These are phyloP conservation scores for Chaetomiaceae sp. DNA, from an alignment of 2,329 filamentous ascomycete genomes.

Conservation along the genomic window DNA sequence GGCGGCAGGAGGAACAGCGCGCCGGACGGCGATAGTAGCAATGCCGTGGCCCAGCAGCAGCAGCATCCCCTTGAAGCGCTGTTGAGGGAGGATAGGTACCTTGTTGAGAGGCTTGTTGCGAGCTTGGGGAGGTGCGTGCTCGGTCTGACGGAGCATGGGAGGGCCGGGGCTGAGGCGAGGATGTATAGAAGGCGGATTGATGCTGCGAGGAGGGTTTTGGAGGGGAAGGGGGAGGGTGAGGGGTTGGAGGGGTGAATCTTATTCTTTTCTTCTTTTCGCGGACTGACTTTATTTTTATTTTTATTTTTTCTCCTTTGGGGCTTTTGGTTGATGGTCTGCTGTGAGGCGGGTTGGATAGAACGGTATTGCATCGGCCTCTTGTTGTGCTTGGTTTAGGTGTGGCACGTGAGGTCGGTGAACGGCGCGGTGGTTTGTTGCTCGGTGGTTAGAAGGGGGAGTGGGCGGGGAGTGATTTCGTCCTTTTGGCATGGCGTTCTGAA, in stretches of 20 bases:
- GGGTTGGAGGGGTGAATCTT: no score
- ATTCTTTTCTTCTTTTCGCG: no score
- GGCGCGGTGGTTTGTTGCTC: no score
- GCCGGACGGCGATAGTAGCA: neutral
- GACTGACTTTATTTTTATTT: neutral
- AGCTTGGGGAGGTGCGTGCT: conserved; percentile 58
- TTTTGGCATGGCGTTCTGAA: neutral
- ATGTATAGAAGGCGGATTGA: conserved; percentile 69
- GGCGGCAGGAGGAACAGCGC: conserved; percentile 12
- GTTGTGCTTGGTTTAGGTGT: no score
- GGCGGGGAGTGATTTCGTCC: neutral
- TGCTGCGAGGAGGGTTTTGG: conserved; percentile 66
- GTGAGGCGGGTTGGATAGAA: no score
- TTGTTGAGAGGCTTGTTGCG: conserved; percentile 57
- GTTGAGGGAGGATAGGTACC: conserved; percentile 52
- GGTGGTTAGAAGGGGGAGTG: neutral
- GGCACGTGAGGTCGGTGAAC: no score
- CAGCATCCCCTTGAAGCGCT: conserved; percentile 44
- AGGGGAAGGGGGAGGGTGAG: conserved; percentile 52
- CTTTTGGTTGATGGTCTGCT: no score
- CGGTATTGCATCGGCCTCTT: no score
- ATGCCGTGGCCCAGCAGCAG: no score
- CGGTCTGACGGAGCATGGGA: conserved; percentile 51
- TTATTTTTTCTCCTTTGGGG: neutral
- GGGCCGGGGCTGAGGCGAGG: conserved; percentile 53